Base-by-base conservation (phyloP, 441 rosid species). In the Corymbia citriodora region DNA sequence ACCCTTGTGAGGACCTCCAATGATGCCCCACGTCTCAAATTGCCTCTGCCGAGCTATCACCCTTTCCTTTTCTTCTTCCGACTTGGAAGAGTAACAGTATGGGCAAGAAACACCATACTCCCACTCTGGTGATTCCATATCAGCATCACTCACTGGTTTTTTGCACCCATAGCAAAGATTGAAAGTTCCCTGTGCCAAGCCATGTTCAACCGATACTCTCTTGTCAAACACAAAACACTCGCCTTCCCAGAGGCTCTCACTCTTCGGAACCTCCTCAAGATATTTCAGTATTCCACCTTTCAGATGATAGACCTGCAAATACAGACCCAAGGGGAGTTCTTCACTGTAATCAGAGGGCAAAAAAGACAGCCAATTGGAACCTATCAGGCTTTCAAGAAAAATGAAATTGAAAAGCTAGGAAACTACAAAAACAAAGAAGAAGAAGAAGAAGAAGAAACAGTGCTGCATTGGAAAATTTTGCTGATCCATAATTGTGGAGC, bases 161-260 rank as follows among this genome's bases (percentile, higher is more conserved):
- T 98, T 98, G 93, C 99, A 98, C 90, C 99, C 99, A 13, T 96
- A 95, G 93, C 99, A 98, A 40, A 97, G 97, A 93, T 96, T 95
- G 91, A 94, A 96, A 19, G 95, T 96, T 92, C 99, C 99, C 88
- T 96, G 97, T 31, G 91, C 93, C 92, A 98, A 91, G 61, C 98
- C 99, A 89, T 97, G 99, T 92, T 97, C 97, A 14, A 98, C 98
- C 0, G 99, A 96, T 50, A 96, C 99, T 88, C 99, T 95, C 89
- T 97, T 98, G 96, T 97, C 99, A 59, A 98, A 98, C 89, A 98
- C 99, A 91, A 98, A 98, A 93, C 99, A 98, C 92, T 98, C 98
- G 0, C 99, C 99, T 90, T 97, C 99, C 99, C 99, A 97, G 21
- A 95, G 90, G 95, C 99, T 97, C 92, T 96, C 94, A 9, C 94